Conservation (phyloP, 1,284 basidiomycete species). For the Neolentinus lepideus region DNA sequence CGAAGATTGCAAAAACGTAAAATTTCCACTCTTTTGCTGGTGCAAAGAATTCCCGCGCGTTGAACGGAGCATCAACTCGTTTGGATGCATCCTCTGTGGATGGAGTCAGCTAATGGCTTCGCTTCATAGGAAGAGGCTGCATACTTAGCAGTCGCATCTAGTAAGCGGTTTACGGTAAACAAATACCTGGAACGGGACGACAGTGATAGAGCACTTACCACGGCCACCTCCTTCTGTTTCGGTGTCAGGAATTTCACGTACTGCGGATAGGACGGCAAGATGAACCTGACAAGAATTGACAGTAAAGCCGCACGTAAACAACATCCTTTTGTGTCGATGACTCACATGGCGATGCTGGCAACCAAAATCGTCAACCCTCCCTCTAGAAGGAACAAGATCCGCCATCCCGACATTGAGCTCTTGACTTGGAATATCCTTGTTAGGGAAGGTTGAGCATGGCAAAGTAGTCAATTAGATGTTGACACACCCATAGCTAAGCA, state of each 20-base stretch:
- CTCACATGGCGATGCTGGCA: background rate
- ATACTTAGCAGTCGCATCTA: background rate
- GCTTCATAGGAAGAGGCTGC: background rate
- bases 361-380: background rate
- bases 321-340: background rate
- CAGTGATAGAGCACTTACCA: background rate
- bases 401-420: background rate
- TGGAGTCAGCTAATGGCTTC: background rate
- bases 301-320: background rate
- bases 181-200: background rate
- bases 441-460: background rate
- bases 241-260: background rate
- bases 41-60: background rate
- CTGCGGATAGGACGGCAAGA: background rate
- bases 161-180: background rate
- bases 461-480: too few relatives aligned
- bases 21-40: background rate
- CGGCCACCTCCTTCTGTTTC: background rate
- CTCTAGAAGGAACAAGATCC: background rate
- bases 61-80: background rate
- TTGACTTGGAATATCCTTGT: background rate
- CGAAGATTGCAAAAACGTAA: background rate
- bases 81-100: background rate
- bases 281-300: background rate
- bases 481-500: slow-evolving; percentile 13